Percentiles rank a stretch among this genome's conserved stretches.
Evolutionary conservation across 1,284 basidiomycete genomes (phyloP).

Genomic region (Retiboletus flavoniger): DNA sequence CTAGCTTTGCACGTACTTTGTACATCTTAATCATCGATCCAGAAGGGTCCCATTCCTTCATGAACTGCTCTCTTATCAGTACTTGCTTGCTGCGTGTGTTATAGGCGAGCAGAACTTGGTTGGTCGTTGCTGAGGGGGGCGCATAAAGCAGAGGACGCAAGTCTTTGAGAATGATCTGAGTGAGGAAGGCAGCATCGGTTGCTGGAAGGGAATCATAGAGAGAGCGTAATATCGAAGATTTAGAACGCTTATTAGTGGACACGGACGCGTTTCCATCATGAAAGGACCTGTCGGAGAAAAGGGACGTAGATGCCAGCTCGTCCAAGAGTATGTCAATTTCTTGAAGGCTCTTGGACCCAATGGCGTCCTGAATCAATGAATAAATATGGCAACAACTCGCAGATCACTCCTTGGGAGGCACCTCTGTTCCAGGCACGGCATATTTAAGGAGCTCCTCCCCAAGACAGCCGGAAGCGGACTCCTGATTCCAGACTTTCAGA

Average conservation of each 20-base stretch:
- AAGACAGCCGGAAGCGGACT: slow-evolving; percentile 60
- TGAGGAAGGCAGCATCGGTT: slow-evolving; percentile 61
- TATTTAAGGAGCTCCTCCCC: slow-evolving; percentile 60
- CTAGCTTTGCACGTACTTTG: slow-evolving; percentile 53
- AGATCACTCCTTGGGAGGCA: background rate
- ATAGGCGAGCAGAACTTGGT: slow-evolving; percentile 49
- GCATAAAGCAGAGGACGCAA: slow-evolving; percentile 76
- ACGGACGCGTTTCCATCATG: slow-evolving; percentile 23
- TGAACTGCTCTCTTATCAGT: slow-evolving; percentile 61
- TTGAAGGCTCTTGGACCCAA: slow-evolving; percentile 40
- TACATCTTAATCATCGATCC: slow-evolving; percentile 56
- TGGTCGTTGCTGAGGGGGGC: slow-evolving; percentile 43
- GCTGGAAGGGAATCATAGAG: slow-evolving; percentile 60
- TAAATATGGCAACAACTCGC: slow-evolving; percentile 9
- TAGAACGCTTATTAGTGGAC: slow-evolving; percentile 33
- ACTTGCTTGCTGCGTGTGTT: slow-evolving; percentile 55
- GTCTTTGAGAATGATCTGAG: slow-evolving; percentile 84
- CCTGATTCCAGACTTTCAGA: slow-evolving; percentile 52
- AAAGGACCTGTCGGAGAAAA: slow-evolving; percentile 50
- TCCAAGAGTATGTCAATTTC: slow-evolving; percentile 67
- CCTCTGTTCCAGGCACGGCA: slow-evolving; percentile 23
- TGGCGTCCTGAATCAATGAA: slow-evolving; percentile 18
- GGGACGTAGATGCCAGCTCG: slow-evolving; percentile 67
- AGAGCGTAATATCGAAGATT: slow-evolving; percentile 45
- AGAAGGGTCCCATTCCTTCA: slow-evolving; percentile 69